Evolutionary conservation across 805 yeast genomes (phyloP).

Genomic region (Ogataea ganodermae): DNA sequence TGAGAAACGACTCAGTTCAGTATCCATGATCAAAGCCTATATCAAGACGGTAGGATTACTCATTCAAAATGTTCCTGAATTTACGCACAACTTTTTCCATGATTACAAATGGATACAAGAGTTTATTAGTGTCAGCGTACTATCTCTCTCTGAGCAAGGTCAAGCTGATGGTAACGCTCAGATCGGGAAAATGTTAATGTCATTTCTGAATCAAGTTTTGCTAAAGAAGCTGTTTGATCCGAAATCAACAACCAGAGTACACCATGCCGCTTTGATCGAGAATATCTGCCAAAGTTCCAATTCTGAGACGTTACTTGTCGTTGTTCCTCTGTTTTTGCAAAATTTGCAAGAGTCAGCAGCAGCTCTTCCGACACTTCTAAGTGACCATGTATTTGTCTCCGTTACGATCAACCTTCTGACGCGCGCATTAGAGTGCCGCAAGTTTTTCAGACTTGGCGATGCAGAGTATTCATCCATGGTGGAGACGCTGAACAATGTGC

Average conservation of each 20-base stretch:
- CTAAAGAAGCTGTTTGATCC: neutral
- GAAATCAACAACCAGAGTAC: neutral
- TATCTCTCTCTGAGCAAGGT: neutral
- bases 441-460: constrained; percentile 10
- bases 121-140: neutral
- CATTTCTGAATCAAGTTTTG: neutral
- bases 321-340: neutral
- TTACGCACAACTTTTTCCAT: neutral
- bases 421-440: constrained; percentile 12
- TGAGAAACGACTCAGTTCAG: neutral
- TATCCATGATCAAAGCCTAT: neutral
- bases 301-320: neutral
- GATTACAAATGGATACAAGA: constrained; percentile 1
- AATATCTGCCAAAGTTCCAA: neutral
- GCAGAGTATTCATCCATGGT: constrained; percentile 6
- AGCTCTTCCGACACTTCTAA: neutral
- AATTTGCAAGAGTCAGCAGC: neutral
- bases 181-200: neutral
- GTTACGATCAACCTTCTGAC: constrained; percentile 8
- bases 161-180: neutral
- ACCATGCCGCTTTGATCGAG: neutral
- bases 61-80: neutral
- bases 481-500: constrained; percentile 8
- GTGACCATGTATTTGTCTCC: neutral
- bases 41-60: neutral